A percentile compares a stretch with the other conserved stretches of the same genome.
Conservation (phyloP, 78 protist genomes). For the Dictyostelium brefeldianum region DNA sequence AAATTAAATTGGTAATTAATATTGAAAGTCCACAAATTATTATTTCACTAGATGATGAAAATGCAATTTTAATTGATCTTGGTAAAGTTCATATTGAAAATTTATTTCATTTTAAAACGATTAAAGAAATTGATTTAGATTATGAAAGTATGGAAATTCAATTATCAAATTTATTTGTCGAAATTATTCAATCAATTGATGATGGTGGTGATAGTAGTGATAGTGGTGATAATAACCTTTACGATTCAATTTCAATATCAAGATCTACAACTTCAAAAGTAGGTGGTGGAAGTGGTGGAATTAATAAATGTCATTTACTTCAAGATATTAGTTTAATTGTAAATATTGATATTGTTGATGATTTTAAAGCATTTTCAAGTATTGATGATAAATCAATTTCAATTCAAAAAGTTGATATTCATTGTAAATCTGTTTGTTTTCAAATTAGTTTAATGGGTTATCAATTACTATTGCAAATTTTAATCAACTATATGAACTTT, state of each 20-base stretch:
- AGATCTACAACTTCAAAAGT: too few species aligned
- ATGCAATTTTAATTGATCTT: slow-evolving; percentile 37
- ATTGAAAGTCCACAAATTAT: slow-evolving; percentile 55
- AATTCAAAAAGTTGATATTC: slow-evolving; percentile 45
- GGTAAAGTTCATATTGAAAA: slow-evolving; percentile 60
- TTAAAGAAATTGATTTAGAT: background rate
- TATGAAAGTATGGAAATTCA: slow-evolving; percentile 54
- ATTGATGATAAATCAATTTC: background rate
- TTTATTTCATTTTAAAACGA: background rate
- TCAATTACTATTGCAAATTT: slow-evolving; percentile 10
- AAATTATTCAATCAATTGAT: slow-evolving; percentile 1
- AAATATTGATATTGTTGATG: slow-evolving; percentile 33
- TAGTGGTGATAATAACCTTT: background rate
- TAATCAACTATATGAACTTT: background rate
- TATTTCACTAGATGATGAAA: background rate
- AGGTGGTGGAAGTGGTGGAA: background rate
- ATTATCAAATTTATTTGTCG: slow-evolving; percentile 15
- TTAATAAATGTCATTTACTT: slow-evolving; percentile 4
- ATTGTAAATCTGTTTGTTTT: slow-evolving; percentile 31
- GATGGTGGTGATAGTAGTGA: background rate
- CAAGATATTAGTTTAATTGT: slow-evolving; percentile 10
- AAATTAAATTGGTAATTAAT: slow-evolving; percentile 14
- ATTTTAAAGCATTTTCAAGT: background rate
- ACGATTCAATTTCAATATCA: background rate
- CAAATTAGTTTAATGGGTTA: slow-evolving; percentile 13